These are phyloP conservation scores for Suillus hirtellus DNA, from an alignment of 768 basidiomycete genomes.

Conservation along the genomic window DNA sequence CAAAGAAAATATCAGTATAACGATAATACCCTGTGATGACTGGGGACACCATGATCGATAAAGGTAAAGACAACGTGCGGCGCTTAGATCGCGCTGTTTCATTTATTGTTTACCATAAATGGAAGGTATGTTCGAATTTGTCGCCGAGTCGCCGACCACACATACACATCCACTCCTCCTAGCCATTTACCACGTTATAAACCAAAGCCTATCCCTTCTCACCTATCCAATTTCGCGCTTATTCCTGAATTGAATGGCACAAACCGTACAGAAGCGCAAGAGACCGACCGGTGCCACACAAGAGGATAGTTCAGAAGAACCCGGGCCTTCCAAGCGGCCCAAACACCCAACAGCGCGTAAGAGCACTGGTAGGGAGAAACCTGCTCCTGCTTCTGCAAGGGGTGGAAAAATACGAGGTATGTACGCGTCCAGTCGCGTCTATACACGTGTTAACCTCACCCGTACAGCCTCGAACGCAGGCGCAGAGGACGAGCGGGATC, in stretches of 20 bases:
- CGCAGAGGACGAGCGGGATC: conserved; percentile 23
- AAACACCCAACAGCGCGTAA: conserved; percentile 75
- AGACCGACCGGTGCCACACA: conserved; percentile 45
- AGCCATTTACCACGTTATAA: background rate
- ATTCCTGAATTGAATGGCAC: conserved; percentile 51
- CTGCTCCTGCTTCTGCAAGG: conserved; percentile 27
- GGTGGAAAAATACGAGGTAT: conserved; percentile 26
- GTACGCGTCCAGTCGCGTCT: conserved; percentile 18
- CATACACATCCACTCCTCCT: conserved; percentile 2
- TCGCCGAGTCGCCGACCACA: background rate
- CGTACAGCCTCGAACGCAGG: conserved; percentile 24
- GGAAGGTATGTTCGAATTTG: conserved; percentile 6
- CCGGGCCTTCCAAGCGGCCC: conserved; percentile 43
- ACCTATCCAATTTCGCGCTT: conserved; percentile 8
- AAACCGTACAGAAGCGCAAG: conserved; percentile 60
- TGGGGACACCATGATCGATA: conserved; percentile 35
- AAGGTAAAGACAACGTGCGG: conserved; percentile 11
- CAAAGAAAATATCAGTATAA: conserved; percentile 83
- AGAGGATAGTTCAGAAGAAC: conserved; percentile 32
- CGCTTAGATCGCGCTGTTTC: background rate
- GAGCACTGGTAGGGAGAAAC: conserved; percentile 71
- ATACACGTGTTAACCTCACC: conserved; percentile 8
- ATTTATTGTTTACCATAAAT: background rate
- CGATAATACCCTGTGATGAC: conserved; percentile 75
- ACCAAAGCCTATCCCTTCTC: background rate